Percentiles rank a stretch among this genome's conserved stretches.
Evolutionary conservation across 768 basidiomycete species (phyloP).

Genomic region (Auricularia sp.): DNA sequence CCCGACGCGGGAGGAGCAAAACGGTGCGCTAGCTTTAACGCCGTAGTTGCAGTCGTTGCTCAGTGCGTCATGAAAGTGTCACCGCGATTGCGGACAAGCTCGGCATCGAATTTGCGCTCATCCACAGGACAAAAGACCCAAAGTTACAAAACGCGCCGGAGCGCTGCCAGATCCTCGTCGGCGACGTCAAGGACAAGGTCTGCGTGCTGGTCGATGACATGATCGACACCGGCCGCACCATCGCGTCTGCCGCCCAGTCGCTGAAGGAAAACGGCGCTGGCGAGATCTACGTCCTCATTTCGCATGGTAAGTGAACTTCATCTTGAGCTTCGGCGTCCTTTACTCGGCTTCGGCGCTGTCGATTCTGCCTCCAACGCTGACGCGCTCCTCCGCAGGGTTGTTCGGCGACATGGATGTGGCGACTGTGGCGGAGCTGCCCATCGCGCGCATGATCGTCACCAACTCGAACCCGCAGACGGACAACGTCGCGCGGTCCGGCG

Average conservation of each 20-base stretch:
- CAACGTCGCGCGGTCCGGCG: slow-evolving; percentile 32
- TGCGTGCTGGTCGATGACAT: slow-evolving; percentile 93
- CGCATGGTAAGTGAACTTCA: slow-evolving; percentile 56
- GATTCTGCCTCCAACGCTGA: slow-evolving; percentile 4
- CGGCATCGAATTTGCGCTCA: slow-evolving; percentile 88
- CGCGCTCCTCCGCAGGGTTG: slow-evolving; percentile 39
- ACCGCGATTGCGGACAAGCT: slow-evolving; percentile 94
- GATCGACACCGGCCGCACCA: slow-evolving; percentile 92
- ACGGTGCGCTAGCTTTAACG: slow-evolving; percentile 45
- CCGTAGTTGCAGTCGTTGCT: neutral
- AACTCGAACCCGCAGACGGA: slow-evolving; percentile 8
- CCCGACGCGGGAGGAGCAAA: slow-evolving; percentile 99
- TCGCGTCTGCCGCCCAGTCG: slow-evolving; percentile 74
- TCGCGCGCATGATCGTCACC: slow-evolving; percentile 52
- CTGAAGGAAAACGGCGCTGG: slow-evolving; percentile 84
- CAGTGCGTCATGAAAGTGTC: slow-evolving; percentile 40
- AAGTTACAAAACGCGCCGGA: slow-evolving; percentile 57
- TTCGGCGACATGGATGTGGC: slow-evolving; percentile 68
- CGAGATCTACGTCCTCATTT: slow-evolving; percentile 77
- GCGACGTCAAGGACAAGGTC: slow-evolving; percentile 85
- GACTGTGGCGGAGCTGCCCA: slow-evolving; percentile 56
- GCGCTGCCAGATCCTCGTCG: slow-evolving; percentile 88
- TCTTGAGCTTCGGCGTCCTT: too few species aligned
- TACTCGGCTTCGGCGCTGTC: too few species aligned
- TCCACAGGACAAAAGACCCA: slow-evolving; percentile 80